Conservation (phyloP, 257 asterid species). For the Apocynum venetum region DNA sequence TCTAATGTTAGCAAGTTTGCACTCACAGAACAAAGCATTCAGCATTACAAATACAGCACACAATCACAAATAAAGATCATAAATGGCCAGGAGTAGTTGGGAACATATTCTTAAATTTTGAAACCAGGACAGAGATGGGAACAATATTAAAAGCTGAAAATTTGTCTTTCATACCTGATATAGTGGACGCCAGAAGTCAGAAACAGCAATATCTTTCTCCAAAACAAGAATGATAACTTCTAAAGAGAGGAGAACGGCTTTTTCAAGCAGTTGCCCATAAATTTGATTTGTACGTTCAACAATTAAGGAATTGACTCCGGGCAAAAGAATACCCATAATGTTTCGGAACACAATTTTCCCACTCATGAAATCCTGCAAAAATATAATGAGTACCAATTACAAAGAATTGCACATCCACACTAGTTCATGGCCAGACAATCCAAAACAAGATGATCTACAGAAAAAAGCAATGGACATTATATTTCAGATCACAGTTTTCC, state of each 20-base stretch:
- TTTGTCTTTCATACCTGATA: slow-evolving; percentile 55
- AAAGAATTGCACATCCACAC: slow-evolving; percentile 3
- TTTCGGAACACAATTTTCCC: slow-evolving; percentile 84
- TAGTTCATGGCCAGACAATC: not conserved
- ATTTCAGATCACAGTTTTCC: slow-evolving; percentile 75
- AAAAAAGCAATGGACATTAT: slow-evolving; percentile 3
- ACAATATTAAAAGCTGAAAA: slow-evolving; percentile 11
- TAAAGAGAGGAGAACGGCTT: slow-evolving; percentile 73
- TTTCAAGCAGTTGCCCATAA: slow-evolving; percentile 76
- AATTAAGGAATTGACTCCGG: slow-evolving; percentile 72
- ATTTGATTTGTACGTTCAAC: slow-evolving; percentile 65
- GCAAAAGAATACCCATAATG: slow-evolving; percentile 68
- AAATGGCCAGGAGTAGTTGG: not conserved
- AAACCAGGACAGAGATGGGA: slow-evolving; percentile 7
- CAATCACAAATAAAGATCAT: not conserved
- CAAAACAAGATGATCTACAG: not conserved
- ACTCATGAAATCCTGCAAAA: slow-evolving; percentile 89
- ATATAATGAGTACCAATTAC: slow-evolving; percentile 17
- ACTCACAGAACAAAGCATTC: not conserved
- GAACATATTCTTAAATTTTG: not conserved
- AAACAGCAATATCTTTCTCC: slow-evolving; percentile 73
- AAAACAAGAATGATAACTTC: slow-evolving; percentile 74
- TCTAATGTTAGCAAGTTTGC: not conserved
- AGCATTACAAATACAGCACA: not conserved
- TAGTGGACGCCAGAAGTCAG: slow-evolving; percentile 86